phyloP scores from a whole-genome alignment of 1,284 basidiomycete genomes.

The Stereum hirsutum region DNA sequence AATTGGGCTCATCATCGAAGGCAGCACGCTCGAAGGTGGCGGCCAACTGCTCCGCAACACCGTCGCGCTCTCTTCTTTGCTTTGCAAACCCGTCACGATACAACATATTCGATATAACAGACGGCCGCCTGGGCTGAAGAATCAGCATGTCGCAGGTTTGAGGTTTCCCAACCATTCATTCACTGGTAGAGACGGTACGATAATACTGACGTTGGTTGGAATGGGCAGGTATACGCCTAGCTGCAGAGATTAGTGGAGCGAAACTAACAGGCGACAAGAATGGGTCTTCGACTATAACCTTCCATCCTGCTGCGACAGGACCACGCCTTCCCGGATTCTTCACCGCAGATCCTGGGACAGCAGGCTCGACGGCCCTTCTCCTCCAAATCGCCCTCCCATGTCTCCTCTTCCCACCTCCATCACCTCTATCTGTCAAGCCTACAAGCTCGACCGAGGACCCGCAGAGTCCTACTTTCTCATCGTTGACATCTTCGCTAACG shows the following conservation, averaged over 20 bases:
- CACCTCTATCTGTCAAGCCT: no score
- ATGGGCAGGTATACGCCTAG: constrained; percentile 47
- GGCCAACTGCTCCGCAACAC: constrained; percentile 66
- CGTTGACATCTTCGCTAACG: constrained; percentile 30
- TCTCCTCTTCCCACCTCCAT: constrained; percentile 57
- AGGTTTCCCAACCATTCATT: constrained; percentile 1
- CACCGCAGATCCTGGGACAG: constrained; percentile 54
- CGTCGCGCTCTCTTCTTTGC: constrained; percentile 49
- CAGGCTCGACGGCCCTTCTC: constrained; percentile 59
- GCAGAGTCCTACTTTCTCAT: constrained; percentile 8
- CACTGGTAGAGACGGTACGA: background rate
- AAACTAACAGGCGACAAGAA: constrained; percentile 37
- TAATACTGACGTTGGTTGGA: background rate
- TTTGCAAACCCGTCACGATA: constrained; percentile 47
- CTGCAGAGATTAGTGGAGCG: constrained; percentile 46
- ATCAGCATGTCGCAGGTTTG: constrained; percentile 60
- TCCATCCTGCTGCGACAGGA: constrained; percentile 39
- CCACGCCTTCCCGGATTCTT: constrained; percentile 34
- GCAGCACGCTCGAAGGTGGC: constrained; percentile 47
- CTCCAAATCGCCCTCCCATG: constrained; percentile 64
- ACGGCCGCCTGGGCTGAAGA: constrained; percentile 50
- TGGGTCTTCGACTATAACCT: constrained; percentile 41
- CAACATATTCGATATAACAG: constrained; percentile 49
- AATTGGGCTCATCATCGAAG: constrained; percentile 24
- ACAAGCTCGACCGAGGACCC: constrained; percentile 19